Base-by-base conservation (phyloP, 2,329 filamentous ascomycete species). In the Blastomyces gilchristii region DNA sequence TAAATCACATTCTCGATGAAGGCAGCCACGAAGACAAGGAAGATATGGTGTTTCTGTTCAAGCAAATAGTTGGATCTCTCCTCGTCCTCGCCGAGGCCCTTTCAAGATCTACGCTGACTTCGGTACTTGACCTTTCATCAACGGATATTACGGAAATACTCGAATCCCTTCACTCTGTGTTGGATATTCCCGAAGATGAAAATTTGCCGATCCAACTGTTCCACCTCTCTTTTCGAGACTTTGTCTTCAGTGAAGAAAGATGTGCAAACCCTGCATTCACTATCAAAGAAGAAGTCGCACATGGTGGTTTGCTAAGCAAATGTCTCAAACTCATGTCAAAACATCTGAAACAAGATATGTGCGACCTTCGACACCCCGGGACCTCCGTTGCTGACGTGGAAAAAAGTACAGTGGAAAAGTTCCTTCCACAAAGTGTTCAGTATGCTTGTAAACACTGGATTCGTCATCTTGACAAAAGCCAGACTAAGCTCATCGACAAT, bases 151-250 rank as follows among this genome's bases (percentile, higher is more conserved):
- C 61, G n/a, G n/a, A 43, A 14, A 60, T 60, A 39, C 61, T 71
- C 39, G 61, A 62, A 25, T 53, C 45, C 12, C 60, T 72, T 16
- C 66, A 71, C 61, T 69, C 70, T 0, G 68, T 72, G 25, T 60
- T 72, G 22, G 62, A 64, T 58, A 53, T 72, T 47, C 65, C 69
- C 1, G 37, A 43, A 12, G 63, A 67, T 22, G 31, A 52, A 18
- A 18, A 62, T 41, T n/a, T n/a, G 8, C 68, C 68, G 31, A 61
- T 72, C 25, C 60, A 66, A 49, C 56, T 68, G 25, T 63, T 71
- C 11, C 71, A 72, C 62, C 45, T 66, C n/a, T 72, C 70, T 8
- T 72, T 72, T 62, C 64, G 66, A 5, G 70, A 71, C 45, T 72
- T 70, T 60, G 66, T 72, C 18, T 54, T 71, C 28, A 63, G 67